These are phyloP conservation scores for Talaromyces piceae DNA, from an alignment of 2,329 filamentous ascomycete species.

Conservation along the genomic window DNA sequence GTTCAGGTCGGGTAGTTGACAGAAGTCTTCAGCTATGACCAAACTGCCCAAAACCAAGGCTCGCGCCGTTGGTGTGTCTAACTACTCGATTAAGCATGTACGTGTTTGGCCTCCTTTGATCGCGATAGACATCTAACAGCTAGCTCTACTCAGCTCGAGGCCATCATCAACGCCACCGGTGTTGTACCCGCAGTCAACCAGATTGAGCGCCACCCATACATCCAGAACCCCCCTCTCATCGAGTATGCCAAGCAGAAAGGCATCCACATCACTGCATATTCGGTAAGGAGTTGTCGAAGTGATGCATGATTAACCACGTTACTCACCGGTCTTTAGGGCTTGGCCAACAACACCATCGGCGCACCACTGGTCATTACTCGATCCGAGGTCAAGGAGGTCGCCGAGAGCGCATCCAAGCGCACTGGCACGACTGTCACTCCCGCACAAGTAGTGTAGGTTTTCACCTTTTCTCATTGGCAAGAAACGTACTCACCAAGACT, in stretches of 20 bases:
- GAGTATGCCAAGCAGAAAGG: slow-evolving; percentile 50
- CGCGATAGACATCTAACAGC: slow-evolving; percentile 4
- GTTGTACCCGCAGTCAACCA: slow-evolving; percentile 61
- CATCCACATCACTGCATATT: slow-evolving; percentile 58
- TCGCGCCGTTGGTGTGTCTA: slow-evolving; percentile 37
- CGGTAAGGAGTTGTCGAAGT: slow-evolving; percentile 28
- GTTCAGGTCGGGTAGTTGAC: background rate
- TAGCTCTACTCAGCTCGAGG: slow-evolving; percentile 39
- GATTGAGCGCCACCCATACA: slow-evolving; percentile 62
- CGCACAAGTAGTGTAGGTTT: slow-evolving; percentile 30
- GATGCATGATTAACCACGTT: background rate
- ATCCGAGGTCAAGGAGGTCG: slow-evolving; percentile 55
- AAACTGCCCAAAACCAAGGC: slow-evolving; percentile 36
- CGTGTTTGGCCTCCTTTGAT: slow-evolving; percentile 4
- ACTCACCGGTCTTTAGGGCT: slow-evolving; percentile 28
- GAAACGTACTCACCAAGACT: background rate
- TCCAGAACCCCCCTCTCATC: slow-evolving; percentile 54
- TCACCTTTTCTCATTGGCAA: background rate
- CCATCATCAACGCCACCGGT: slow-evolving; percentile 46
- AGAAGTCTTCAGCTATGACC: slow-evolving; percentile 30
- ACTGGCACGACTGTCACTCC: slow-evolving; percentile 26
- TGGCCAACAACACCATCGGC: slow-evolving; percentile 53
- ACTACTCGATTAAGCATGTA: slow-evolving; percentile 33
- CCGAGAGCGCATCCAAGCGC: slow-evolving; percentile 46
- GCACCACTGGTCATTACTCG: slow-evolving; percentile 58